Evolutionary conservation across 805 yeast genomes (phyloP), one percentile per base, ranked within the genome.

Genomic region (Starmerella apicola): DNA sequence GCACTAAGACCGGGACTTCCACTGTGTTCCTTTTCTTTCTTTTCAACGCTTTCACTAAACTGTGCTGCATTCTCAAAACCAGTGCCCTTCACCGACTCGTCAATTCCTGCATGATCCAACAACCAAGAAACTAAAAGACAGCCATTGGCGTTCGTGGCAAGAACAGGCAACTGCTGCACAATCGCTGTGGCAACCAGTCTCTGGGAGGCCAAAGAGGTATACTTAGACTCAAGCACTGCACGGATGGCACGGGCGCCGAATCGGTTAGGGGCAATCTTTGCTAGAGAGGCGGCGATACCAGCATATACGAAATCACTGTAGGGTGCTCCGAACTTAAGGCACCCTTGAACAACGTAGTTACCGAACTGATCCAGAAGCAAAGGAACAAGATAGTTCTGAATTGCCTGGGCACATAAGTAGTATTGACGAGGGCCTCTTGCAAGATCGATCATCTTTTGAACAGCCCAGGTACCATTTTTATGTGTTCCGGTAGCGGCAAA

Each of bases 401-500:
- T 68, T 30, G 84, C 72, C 20, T 71, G 65, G 7, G 78, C 76
- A 32, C 91, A 81, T 36, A 80, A 57, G 51, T 67, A 62, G 58
- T 74, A 78, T 52, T 76, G 82, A 36, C 72, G 68, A 32, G 68
- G 75, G 36, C 74, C 75, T 46, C 68, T 61, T 3, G 84, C 79
- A 33, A 77, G 76, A 49, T 76, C 80, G 51, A 91, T 85, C 60
- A 91, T 78, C 60, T 88, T 91, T 60, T 91, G 98, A 19, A 95
- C 94, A 2, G 96, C 97, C 98, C 98, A 91, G 4, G 98, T 91
- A 46, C 98, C 98, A 59, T 91, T 91, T 56, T 91, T 91, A 63
- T 91, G 98, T 41, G 84, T 78, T 51, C 96, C 91, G 68, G 88
- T 79, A 51, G 84, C 93, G 1, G 95, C 82, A 47, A 91, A 65